These are phyloP conservation scores for Neostapfia colusana DNA, from an alignment of 176 grass and related monocot genomes.

Conservation along the genomic window DNA sequence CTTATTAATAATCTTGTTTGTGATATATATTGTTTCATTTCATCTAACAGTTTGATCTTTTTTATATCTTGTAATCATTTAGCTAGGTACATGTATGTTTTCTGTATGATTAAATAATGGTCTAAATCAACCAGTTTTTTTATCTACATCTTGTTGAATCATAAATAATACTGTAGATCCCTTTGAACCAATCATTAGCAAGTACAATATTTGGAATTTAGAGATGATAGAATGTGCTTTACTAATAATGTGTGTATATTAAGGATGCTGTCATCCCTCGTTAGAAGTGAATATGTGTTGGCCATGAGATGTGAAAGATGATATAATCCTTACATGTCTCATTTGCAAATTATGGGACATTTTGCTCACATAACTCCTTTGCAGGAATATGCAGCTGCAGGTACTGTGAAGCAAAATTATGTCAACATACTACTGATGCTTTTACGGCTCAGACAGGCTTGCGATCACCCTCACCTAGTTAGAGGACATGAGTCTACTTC, in stretches of 20 bases:
- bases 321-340: background rate
- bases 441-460: constrained; percentile 92
- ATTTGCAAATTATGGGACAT: constrained; percentile 11
- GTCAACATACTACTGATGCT: constrained; percentile 98
- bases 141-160: constrained; percentile 5
- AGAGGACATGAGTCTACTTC: constrained; percentile 67
- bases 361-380: constrained; percentile 33
- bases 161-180: background rate
- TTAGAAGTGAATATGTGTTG: too few relatives aligned
- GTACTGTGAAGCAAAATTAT: constrained; percentile 98
- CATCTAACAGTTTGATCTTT: background rate
- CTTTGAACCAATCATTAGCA: too few relatives aligned
- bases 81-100: background rate
- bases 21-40: constrained; percentile 10
- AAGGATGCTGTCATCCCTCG: background rate
- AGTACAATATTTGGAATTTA: background rate
- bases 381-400: constrained; percentile 94
- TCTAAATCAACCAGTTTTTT: background rate
- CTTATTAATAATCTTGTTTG: constrained; percentile 3
- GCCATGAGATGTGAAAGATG: background rate
- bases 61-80: background rate
- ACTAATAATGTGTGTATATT: background rate
- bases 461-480: constrained; percentile 86
- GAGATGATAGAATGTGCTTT: background rate
- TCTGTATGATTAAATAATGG: background rate